A percentile compares a stretch with the other conserved stretches of the same genome.
Conservation (phyloP, 148 eudicot species). For the Fagopyrum homotropicum region DNA sequence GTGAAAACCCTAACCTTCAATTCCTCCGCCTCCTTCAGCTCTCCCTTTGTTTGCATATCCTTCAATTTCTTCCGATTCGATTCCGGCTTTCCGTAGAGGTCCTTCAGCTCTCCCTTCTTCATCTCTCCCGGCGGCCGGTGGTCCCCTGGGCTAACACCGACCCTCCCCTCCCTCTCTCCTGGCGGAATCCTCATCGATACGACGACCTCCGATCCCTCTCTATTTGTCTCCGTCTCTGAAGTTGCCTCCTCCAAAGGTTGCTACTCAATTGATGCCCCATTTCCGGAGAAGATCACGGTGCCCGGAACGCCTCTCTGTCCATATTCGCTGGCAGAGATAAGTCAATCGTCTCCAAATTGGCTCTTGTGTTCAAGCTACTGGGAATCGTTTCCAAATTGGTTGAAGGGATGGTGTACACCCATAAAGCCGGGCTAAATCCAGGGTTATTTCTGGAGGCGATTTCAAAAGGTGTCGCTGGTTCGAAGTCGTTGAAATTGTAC, state of each 20-base stretch:
- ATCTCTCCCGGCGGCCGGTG: too few species aligned
- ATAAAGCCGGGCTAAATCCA: conserved; percentile 51
- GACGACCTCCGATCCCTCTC: too few species aligned
- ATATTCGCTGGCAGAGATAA: conserved; percentile 86
- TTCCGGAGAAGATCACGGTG: conserved; percentile 91
- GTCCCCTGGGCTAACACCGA: too few species aligned
- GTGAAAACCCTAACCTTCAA: too few species aligned
- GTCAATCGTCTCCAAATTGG: conserved; percentile 20
- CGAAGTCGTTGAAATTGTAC: conserved; percentile 72
- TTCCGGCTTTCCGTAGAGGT: too few species aligned
- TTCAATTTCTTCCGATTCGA: too few species aligned
- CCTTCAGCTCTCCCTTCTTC: too few species aligned
- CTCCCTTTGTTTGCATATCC: too few species aligned
- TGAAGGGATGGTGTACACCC: conserved; percentile 72
- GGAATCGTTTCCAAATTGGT: conserved; percentile 67
- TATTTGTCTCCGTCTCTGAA: too few species aligned
- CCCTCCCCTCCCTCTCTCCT: too few species aligned
- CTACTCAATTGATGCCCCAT: conserved; percentile 75
- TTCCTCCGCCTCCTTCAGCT: too few species aligned
- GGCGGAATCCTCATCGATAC: too few species aligned
- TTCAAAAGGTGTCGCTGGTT: conserved; percentile 80
- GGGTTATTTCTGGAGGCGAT: conserved; percentile 47
- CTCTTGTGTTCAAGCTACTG: conserved; percentile 44
- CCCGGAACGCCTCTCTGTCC: conserved; percentile 43
- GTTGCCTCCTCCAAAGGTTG: conserved; percentile 36